Base-by-base conservation (phyloP, 768 basidiomycete genomes). In the Gloeopeniophorella convolvens region DNA sequence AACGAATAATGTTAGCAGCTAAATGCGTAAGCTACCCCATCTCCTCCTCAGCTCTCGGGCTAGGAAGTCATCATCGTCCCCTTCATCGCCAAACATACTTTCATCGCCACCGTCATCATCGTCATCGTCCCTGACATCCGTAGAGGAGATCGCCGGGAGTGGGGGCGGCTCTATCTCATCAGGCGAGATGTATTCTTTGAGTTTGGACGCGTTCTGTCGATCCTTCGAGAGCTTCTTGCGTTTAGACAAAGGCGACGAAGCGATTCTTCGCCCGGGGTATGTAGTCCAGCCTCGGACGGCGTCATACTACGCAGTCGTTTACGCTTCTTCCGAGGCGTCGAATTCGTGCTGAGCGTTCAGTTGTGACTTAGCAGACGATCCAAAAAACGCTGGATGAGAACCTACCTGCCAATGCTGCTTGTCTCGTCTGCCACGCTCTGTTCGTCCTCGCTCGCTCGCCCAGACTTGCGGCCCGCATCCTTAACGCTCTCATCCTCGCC, bases 1-100 rank as follows among this genome's bases (percentile, higher is more conserved):
- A 42, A 10, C 23, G 37, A 33, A 47, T 15, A 43, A 35, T 47
- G 47, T 23, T n/a, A 31, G 41, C 20, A 56, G 26, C 10, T 8
- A 36, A 24, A 7, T 27, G 11, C 18, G 18, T 4, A 20, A 11
- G 20, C 66, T 81, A 89, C 78, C 85, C 82, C 79, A 75, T 79
- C 52, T 88, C 85, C 62, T 83, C 83, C 62, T 80, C 84, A 57
- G 70, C 61, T 85, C 88, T 32, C 82, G 74, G n/a, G 85, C 80
- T n/a, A 89, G 69, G 62, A 88, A 88, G 62, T 89, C 86, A 34
- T 87, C 85, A 4, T 85, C 85, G 1, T 77, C 75, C n/a, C n/a
- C n/a, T 1, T 79, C 79, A 0, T 74, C 75, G 11, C 70, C 75
- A 0, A 53, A 53, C 31, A 53, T 48, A 32, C 70, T 74, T 0